Evolutionary conservation across 768 basidiomycete genomes (phyloP), one percentile per base, ranked within the genome.

Genomic region (Lentinula guzmanii): DNA sequence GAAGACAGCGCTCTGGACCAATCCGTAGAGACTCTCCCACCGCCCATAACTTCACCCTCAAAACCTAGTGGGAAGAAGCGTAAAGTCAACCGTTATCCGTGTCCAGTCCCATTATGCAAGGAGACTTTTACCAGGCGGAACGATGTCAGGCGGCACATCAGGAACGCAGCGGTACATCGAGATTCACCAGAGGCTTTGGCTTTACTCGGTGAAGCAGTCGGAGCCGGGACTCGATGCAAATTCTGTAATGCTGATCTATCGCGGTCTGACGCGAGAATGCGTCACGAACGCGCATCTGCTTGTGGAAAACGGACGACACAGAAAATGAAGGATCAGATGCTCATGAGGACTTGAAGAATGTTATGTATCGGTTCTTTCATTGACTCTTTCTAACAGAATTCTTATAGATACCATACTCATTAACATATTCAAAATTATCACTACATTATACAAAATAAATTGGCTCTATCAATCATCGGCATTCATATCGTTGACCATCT

Each of bases 121-220:
- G 62, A 65, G 55, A 65, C 64, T 13, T 65, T 65, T 56, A 65
- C 64, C 13, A 31, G 64, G n/a, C 42, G 62, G 21, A 65, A 65
- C 41, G 64, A 65, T 52, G 64, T 65, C 15, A 60, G 48, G 10
- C 46, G 62, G 28, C 62, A 63, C 48, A 35, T 63, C 10, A 60
- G 51, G 45, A 63, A 63, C 35, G 62, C 62, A 57, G 62, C 62
- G 48, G 58, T 60, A 53, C 64, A 65, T 61, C 52, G 59, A 37
- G 62, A 63, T 45, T 52, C 48, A 13, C 50, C 59, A 33, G 59
- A 60, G 43, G 59, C 59, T 13, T 60, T 60, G 48, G 64, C 62
- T 4, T 37, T 56, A 15, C 52, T 60, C 33, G 59, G 58, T 18
- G 46, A 54, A 31, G 53, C 24, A 16, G 57, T 48, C 11, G 61